A percentile compares a stretch with the other conserved stretches of the same genome.
Conservation (phyloP, 192 early-diverging fungal genomes). For the Dissophora globulifera region DNA sequence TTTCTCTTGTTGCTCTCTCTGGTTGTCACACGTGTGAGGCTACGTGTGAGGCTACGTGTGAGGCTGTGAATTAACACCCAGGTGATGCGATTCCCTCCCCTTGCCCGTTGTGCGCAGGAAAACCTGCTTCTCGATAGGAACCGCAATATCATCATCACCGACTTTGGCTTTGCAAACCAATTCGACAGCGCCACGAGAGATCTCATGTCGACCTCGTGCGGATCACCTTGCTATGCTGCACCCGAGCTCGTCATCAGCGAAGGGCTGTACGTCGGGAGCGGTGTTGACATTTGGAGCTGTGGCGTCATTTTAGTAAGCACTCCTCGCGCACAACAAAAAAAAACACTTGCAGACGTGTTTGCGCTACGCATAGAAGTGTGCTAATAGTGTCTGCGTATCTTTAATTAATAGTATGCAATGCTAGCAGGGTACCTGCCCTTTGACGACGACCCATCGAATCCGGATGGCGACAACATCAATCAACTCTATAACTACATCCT, state of each 20-base stretch:
- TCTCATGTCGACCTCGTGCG: conserved; percentile 94
- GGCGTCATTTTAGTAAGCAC: conserved; percentile 87
- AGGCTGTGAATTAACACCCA: no score
- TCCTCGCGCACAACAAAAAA: no score
- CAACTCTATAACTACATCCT: conserved; percentile 88
- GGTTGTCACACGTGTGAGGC: no score
- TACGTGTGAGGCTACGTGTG: no score
- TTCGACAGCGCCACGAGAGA: conserved; percentile 77
- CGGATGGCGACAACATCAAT: conserved; percentile 90
- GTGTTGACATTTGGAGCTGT: conserved; percentile 98
- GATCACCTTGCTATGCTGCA: conserved; percentile 98
- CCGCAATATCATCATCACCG: conserved; percentile 95
- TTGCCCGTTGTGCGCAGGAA: conserved; percentile 66
- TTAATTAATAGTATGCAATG: conserved; percentile 87
- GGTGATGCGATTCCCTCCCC: not conserved
- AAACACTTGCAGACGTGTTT: no score
- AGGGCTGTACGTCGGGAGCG: conserved; percentile 93
- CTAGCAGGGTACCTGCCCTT: conserved; percentile 89
- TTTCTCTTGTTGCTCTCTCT: no score
- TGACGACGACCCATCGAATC: conserved; percentile 91
- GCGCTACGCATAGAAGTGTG: no score
- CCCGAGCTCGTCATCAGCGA: conserved; percentile 98
- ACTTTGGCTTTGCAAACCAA: conserved; percentile 99
- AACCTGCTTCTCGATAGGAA: conserved; percentile 93
- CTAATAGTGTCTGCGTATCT: no score